Evolutionary conservation across 1,139 yeast genomes (phyloP).

Genomic region (Groenewaldozyma sp.): DNA sequence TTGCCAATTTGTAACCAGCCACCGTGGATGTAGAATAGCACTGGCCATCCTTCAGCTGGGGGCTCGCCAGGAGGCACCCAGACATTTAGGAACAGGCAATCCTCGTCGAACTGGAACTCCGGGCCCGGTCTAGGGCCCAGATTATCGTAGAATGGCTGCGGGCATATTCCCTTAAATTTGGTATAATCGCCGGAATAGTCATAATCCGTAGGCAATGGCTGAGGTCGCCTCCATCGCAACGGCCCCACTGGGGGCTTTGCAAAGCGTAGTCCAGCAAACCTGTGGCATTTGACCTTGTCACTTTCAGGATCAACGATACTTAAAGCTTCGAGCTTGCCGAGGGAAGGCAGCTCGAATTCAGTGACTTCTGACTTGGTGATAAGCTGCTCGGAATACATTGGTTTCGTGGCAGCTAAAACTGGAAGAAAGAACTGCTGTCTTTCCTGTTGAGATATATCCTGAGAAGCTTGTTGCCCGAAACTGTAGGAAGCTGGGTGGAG

Average conservation of each 20-base stretch:
- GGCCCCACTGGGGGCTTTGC: slow-evolving; percentile 23
- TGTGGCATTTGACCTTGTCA: slow-evolving; percentile 10
- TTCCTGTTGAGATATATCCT: no score
- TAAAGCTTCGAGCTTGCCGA: slow-evolving; percentile 6
- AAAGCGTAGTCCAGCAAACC: slow-evolving; percentile 19
- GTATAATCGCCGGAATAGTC: slow-evolving; percentile 33
- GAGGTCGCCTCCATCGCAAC: slow-evolving; percentile 26
- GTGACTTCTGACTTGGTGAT: slow-evolving; percentile 2
- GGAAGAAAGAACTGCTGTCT: no score
- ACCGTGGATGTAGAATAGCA: slow-evolving; percentile 34
- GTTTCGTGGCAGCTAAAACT: no score
- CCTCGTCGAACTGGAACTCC: slow-evolving; percentile 27
- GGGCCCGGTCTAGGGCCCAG: slow-evolving; percentile 15
- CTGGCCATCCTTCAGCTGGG: slow-evolving; percentile 35
- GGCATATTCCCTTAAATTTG: slow-evolving; percentile 28
- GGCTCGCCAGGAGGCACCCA: slow-evolving; percentile 32
- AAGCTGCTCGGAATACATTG: no score
- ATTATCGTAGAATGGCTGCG: slow-evolving; percentile 26
- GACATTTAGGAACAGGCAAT: slow-evolving; percentile 32
- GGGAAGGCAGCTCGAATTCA: slow-evolving; percentile 1
- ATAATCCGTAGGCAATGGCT: slow-evolving; percentile 24
- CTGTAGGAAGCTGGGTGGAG: no score
- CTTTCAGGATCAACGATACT: slow-evolving; percentile 3
- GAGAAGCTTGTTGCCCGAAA: no score
- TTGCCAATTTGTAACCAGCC: slow-evolving; percentile 35